Evolutionary conservation across 2,329 filamentous ascomycete genomes (phyloP).

Genomic region (Penicillium sp.): DNA sequence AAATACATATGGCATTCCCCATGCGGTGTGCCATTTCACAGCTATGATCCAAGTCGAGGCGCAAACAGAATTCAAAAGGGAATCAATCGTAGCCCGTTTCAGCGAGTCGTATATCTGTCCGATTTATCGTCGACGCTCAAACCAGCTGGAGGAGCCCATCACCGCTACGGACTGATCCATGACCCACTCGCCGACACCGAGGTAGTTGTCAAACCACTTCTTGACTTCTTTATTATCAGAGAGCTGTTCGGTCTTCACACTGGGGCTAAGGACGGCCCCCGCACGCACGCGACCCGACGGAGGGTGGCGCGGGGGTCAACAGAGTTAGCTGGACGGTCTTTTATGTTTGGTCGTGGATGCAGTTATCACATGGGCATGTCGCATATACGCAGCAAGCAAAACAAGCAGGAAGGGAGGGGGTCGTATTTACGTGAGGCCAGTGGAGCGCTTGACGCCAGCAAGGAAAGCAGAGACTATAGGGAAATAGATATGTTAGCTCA

Average conservation of each 20-base stretch:
- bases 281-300: conserved; percentile 31
- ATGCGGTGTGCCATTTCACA: not conserved
- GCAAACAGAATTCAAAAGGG: not conserved
- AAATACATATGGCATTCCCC: not conserved
- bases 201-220: conserved; percentile 89
- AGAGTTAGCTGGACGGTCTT: conserved; percentile 26
- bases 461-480: conserved; percentile 85
- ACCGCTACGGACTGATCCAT: conserved; percentile 97
- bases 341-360: not conserved
- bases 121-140: conserved; percentile 79
- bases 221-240: conserved; percentile 80
- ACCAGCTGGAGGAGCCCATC: conserved; percentile 83
- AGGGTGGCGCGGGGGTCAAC: conserved; percentile 28
- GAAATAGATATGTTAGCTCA: conserved; percentile 6
- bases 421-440: conserved; percentile 87
- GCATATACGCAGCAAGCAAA: not conserved
- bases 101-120: not conserved
- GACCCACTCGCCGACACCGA: conserved; percentile 93
- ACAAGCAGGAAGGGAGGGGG: conserved; percentile 11
- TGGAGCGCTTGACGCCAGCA: conserved; percentile 95
- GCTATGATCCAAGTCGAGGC: conserved; percentile 6
- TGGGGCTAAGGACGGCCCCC: conserved; percentile 51
- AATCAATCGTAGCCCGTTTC: not conserved
- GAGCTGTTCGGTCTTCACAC: conserved; percentile 84
- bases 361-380: not conserved